Percentiles rank a stretch among this genome's conserved stretches.
phyloP scores from a whole-genome alignment of 352 stramenopile species.

The Thraustotheca clavata region DNA sequence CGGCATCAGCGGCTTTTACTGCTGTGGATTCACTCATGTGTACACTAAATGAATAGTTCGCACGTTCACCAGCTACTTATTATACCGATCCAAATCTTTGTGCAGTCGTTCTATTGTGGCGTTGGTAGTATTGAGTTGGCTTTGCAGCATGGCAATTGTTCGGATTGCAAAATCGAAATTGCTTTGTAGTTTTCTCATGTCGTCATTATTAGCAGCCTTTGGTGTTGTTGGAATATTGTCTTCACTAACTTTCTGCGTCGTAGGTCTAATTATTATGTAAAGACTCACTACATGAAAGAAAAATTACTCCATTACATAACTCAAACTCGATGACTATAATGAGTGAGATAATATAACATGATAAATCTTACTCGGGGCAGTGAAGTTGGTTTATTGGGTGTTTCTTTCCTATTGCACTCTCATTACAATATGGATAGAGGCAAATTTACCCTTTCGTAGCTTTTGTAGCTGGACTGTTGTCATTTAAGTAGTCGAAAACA shows the following conservation, averaged over 20 bases:
- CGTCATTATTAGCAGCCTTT: background rate
- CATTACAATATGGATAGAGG: background rate
- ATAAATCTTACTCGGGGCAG: background rate
- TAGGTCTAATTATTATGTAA: background rate
- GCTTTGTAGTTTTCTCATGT: background rate
- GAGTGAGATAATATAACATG: background rate
- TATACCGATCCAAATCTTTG: conserved; percentile 4
- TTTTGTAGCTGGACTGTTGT: background rate
- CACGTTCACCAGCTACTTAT: background rate
- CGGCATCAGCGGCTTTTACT: background rate
- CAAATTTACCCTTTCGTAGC: background rate
- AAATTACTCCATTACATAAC: background rate
- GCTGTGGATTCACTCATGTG: background rate
- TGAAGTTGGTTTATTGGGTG: background rate
- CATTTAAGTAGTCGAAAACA: conserved; percentile 9
- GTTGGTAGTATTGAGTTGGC: background rate
- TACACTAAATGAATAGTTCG: background rate
- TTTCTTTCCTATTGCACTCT: background rate
- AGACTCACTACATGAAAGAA: background rate
- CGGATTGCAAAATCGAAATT: conserved; percentile 9
- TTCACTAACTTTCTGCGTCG: background rate
- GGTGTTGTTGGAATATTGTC: background rate
- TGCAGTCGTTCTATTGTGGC: background rate
- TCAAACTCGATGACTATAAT: conserved; percentile 3
- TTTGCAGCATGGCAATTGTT: conserved; percentile 5